These are phyloP conservation scores for Mediolabrus comicus DNA, from an alignment of 108 stramenopile genomes.

Conservation along the genomic window DNA sequence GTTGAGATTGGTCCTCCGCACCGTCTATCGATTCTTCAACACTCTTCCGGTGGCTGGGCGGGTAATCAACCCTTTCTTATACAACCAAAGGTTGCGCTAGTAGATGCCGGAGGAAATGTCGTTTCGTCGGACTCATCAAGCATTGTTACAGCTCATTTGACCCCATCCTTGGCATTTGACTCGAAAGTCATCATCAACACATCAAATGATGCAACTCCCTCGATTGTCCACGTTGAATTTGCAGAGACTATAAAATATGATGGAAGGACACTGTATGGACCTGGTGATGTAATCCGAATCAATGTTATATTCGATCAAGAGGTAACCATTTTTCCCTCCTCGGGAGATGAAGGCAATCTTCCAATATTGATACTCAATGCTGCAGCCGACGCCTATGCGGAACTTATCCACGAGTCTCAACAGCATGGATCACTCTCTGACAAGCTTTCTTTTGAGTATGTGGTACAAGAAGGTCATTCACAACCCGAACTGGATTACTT, in stretches of 20 bases:
- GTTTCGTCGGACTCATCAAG: conserved; percentile 20
- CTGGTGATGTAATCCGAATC: conserved; percentile 36
- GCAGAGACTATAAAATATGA: conserved; percentile 18
- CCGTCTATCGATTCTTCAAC: conserved; percentile 20
- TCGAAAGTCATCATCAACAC: conserved; percentile 36
- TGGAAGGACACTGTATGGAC: conserved; percentile 16
- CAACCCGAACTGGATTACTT: conserved; percentile 36
- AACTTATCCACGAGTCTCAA: conserved; percentile 8
- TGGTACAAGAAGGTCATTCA: conserved; percentile 37
- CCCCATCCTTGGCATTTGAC: conserved; percentile 23
- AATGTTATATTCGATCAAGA: conserved; percentile 37
- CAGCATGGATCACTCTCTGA: neutral
- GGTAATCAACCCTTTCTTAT: conserved; percentile 51
- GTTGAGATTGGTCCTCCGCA: conserved; percentile 40
- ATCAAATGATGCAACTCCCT: conserved; percentile 18
- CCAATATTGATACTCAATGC: conserved; percentile 37
- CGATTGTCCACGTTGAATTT: conserved; percentile 6
- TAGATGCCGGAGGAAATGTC: conserved; percentile 52
- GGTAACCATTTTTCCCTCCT: conserved; percentile 2
- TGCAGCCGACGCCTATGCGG: conserved; percentile 9
- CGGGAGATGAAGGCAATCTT: neutral
- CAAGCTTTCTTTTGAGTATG: conserved; percentile 47
- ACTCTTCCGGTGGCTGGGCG: conserved; percentile 40
- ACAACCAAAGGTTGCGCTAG: conserved; percentile 45
- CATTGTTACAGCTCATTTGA: conserved; percentile 22